Evolutionary conservation across 1,284 basidiomycete species (phyloP), one percentile per base, ranked within the genome.

Genomic region (Phenoliferia sp.): DNA sequence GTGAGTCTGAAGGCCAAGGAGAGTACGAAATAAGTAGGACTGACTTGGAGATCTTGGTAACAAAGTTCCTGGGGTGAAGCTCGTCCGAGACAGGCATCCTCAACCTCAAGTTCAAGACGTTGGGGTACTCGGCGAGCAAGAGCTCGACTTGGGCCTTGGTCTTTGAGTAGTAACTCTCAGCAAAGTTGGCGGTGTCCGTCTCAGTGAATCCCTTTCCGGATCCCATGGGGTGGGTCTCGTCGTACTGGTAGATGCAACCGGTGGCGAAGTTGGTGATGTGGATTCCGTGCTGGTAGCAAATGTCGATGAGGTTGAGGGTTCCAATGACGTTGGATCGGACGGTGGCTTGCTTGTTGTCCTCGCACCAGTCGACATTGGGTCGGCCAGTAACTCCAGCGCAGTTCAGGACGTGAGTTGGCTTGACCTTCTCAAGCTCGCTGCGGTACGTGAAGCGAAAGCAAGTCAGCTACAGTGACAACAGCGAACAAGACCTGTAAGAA

Each of bases 161-260:
- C 57, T 59, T 59, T 3, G 57, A 59, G 57, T 59, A 59, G 57
- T 59, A 59, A 16, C 32, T 34, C 17, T 29, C 57, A 26, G 17
- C 57, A 35, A 59, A 59, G 57, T 59, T 59, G 31, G 57, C 57
- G 17, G 10, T n/a, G 32, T 59, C 57, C 32, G 19, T 26, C 57
- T 59, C 57, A 16, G 16, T 59, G 57, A 59, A 59, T 32, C 57
- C 57, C 31, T 34, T 35, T 17, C 57, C 57, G 31, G 22, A 28
- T 16, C 31, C 31, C 57, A 59, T 59, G 9, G 57, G 31, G 57
- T 59, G 57, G 10, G 57, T n/a, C 5, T 17, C 32, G 57, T 59
- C 57, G 33, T 59, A 59, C 57, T 59, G 57, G 57, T 59, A 59
- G 57, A 59, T 59, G 57, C 57, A 59, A 16, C 57, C 57, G 10